Base-by-base conservation (phyloP, 129 eudicot genomes). In the Silybum marianum region DNA sequence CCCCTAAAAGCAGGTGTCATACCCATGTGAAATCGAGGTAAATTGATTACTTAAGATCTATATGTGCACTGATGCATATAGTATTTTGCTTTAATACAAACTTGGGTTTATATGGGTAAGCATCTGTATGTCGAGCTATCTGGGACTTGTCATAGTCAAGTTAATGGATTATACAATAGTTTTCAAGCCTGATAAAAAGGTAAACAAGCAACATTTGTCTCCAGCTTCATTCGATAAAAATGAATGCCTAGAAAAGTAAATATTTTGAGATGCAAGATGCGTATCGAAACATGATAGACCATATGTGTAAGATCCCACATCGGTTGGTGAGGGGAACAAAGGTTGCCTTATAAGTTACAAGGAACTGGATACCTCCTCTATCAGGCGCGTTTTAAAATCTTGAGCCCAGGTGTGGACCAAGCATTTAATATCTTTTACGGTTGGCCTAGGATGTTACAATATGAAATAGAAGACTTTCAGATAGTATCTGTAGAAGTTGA, bases 191-290 rank as follows among this genome's bases (percentile, higher is more conserved):
- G 16, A 44, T 44, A 9, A 44, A 44, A 44, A 44, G 54, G 54
- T 44, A 11, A 44, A 13, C 54, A 44, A 44, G 16, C 3, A 40
- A 44, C 11, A 12, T 44, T 44, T 44, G 16, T 44, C 54, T 44
- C 54, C 54, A 44, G 16, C 54, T 11, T 44, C 54, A 44, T 44
- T 44, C 54, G 2, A 44, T 44, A 44, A 44, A 44, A 44, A 44
- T 44, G 54, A 44, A 44, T 58, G 66, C 23, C 23, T 58, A 58
- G 66, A n/a, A 58, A 58, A 58, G 66, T 58, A 58, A 58, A 58
- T 58, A 58, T 58, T 58, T n/a, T 58, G 66, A 58, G 66, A 58
- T 58, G 9, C 66, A 58, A 58, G 66, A n/a, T 58, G 66, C n/a
- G 10, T 58, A 58, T 58, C 6, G 66, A 58, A 58, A 58, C 63